phyloP scores from a whole-genome alignment of 192 early-diverging fungal genomes.

The Thamnidium elegans region DNA sequence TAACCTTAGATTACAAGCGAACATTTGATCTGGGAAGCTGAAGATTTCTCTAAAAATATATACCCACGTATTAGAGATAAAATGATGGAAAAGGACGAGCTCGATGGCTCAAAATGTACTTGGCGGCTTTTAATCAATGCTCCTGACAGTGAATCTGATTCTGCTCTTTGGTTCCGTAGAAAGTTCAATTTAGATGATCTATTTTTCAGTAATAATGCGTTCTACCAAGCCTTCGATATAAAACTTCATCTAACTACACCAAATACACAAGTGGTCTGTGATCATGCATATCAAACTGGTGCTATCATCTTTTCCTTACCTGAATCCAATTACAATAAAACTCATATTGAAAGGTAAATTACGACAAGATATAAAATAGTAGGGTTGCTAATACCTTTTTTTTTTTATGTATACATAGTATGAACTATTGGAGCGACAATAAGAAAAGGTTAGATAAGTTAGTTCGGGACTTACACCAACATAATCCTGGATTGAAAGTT shows the following conservation, averaged over 20 bases:
- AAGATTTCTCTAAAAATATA: not conserved
- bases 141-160: not conserved
- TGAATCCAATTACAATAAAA: not conserved
- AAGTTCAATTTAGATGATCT: not conserved
- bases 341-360: not conserved
- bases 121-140: not conserved
- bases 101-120: not conserved
- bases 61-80: not conserved
- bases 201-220: not conserved
- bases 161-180: not conserved
- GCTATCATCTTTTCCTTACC: not conserved
- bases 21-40: not conserved
- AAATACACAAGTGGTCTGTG: not conserved
- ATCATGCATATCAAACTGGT: not conserved
- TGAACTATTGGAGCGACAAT: not conserved
- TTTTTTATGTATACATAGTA: not conserved
- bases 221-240: not conserved
- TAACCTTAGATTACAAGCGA: not conserved
- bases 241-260: not conserved
- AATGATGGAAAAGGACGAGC: not conserved
- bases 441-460: not conserved
- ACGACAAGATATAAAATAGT: not conserved
- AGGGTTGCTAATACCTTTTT: not conserved
- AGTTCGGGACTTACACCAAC: not conserved
- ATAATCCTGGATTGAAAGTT: too few relatives aligned